Base-by-base conservation (phyloP, 2,329 filamentous ascomycete genomes). In the Penicillium sp. region DNA sequence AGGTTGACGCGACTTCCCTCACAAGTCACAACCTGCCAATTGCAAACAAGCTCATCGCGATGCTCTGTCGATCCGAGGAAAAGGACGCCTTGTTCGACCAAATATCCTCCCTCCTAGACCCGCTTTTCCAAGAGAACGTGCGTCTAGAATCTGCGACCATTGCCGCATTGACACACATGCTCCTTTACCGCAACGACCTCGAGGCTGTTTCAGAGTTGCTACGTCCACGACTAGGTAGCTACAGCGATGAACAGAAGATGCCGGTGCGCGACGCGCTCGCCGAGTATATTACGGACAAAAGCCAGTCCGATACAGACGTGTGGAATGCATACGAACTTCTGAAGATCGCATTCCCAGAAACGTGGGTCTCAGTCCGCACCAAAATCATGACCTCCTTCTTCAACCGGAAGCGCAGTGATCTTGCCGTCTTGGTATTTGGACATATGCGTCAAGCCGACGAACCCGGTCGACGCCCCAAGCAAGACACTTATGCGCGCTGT, bases 391-490 rank as follows among this genome's bases (percentile, higher is more conserved):
- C 87, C 23, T 81, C 83, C 23, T 97, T 97, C 76, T 96, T 96
- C 70, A 77, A 82, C 8, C 87, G 91, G 39, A 82, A 84, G 29
- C 86, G 92, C 12, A 82, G 90, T 13, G 93, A 97, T 68, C 92
- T 97, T 83, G 93, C 90, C 3, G 86, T 86, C 47, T 83, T 92
- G 61, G 86, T 96, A 35, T 97, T 99, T 74, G 90, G 90, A 15
- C 91, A 97, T 72, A 97, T 97, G 93, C 89, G 92, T n/a, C 83
- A 89, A 50, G 88, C 92, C 62, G 81, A 83, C 25, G 84, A 87
- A 57, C 77, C 78, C 3, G 76, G 79, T 1, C 83, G 85, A 23
- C 85, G 89, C 0, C 91, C 94, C 0, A 87, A 81, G 3, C 75
- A 84, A 10, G 86, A 90, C 44, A 89, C 89, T 6, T 99, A 99